A percentile compares a stretch with the other conserved stretches of the same genome.
Evolutionary conservation across 768 basidiomycete genomes (phyloP).

Genomic region (Pluteus cervinus): DNA sequence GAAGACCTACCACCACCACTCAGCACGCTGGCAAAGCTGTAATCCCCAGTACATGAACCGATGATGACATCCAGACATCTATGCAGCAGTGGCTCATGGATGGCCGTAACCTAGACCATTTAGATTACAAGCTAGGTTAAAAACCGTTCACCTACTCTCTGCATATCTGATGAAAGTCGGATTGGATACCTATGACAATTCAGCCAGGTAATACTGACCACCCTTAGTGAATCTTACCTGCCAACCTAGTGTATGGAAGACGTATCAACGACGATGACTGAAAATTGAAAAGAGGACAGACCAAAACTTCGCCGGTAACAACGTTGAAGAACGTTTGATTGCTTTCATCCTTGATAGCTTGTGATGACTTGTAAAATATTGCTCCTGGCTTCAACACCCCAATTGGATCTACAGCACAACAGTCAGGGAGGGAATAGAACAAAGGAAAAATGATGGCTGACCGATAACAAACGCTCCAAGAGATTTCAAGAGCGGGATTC

Average conservation of each 20-base stretch:
- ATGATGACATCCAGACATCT: slow-evolving; percentile 56
- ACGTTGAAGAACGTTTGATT: slow-evolving; percentile 36
- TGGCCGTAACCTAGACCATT: slow-evolving; percentile 49
- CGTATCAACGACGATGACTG: background rate
- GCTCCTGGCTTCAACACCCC: slow-evolving; percentile 57
- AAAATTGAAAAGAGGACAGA: no score
- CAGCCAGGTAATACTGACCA: background rate
- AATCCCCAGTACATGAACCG: slow-evolving; percentile 46
- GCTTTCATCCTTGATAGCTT: slow-evolving; percentile 28
- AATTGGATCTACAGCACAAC: slow-evolving; percentile 73
- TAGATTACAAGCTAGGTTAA: background rate
- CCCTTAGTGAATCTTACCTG: slow-evolving; percentile 19
- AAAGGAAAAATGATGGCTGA: no score
- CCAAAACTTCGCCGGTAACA: slow-evolving; percentile 58
- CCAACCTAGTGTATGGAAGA: slow-evolving; percentile 25
- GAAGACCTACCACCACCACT: slow-evolving; percentile 62
- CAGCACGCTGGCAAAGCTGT: slow-evolving; percentile 60
- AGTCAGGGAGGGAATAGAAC: no score
- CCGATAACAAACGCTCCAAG: slow-evolving; percentile 63
- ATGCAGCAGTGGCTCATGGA: slow-evolving; percentile 41
- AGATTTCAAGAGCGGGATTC: slow-evolving; percentile 49
- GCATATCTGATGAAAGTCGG: slow-evolving; percentile 66
- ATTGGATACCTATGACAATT: slow-evolving; percentile 53
- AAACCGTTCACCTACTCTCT: slow-evolving; percentile 33
- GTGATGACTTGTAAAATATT: slow-evolving; percentile 55